Conservation (phyloP, 345 rosid species). For the Lagerstroemia speciosa region DNA sequence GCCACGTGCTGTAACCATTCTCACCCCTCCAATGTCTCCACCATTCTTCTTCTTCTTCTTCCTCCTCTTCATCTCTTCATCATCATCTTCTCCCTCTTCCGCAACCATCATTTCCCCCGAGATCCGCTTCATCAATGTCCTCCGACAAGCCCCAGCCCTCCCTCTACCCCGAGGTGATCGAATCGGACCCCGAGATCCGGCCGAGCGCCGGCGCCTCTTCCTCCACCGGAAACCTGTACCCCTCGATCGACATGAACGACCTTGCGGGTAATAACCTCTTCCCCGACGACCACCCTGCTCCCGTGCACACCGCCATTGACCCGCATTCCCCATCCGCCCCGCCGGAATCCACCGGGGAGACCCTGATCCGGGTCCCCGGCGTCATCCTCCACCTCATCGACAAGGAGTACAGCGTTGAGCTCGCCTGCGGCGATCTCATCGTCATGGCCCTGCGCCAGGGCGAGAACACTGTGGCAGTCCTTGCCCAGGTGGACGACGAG, state of each 20-base stretch:
- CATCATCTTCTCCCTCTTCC: no score
- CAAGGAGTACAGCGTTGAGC: conserved; percentile 68
- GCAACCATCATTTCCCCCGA: no score
- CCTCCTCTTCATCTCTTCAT: no score
- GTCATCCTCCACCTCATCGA: conserved; percentile 80
- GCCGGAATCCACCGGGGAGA: conserved; percentile 44
- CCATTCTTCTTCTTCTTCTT: no score
- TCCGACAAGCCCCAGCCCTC: conserved; percentile 20
- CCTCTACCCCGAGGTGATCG: conserved; percentile 46
- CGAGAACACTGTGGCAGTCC: conserved; percentile 46
- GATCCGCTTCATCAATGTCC: conserved; percentile 7
- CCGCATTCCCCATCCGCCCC: conserved; percentile 44
- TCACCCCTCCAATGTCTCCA: no score
- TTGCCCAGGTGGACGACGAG: conserved; percentile 66
- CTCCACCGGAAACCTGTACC: conserved; percentile 41
- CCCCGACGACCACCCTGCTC: conserved; percentile 23
- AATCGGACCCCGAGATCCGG: conserved; percentile 20
- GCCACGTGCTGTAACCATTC: no score
- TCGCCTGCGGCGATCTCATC: conserved; percentile 63
- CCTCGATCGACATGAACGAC: conserved; percentile 41
- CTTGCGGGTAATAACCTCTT: conserved; percentile 48
- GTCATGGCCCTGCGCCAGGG: conserved; percentile 57
- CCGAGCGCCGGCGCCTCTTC: conserved; percentile 12
- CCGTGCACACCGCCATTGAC: background rate
- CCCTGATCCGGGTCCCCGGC: conserved; percentile 56